A percentile compares a stretch with the other conserved stretches of the same genome.
Evolutionary conservation across 1,139 yeast genomes (phyloP).

Genomic region (Taphrina communis): DNA sequence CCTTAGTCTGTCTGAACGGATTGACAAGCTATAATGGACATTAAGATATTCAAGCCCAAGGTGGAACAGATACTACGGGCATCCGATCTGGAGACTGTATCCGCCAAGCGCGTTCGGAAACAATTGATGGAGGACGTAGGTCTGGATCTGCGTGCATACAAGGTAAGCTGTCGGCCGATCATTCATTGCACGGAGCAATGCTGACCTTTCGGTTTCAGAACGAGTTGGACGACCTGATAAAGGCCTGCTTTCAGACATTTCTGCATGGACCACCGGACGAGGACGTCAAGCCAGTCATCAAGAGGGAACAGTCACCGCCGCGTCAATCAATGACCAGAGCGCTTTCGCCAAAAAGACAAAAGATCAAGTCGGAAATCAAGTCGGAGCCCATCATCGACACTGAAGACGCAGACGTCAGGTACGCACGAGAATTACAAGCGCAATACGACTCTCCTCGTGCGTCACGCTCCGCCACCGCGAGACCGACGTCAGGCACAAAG

Average conservation of each 20-base stretch:
- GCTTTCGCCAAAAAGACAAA: neutral
- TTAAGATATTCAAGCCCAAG: constrained; percentile 29
- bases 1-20: neutral
- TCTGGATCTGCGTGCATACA: constrained; percentile 61
- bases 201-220: constrained; percentile 52
- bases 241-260: constrained; percentile 63
- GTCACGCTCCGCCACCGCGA: constrained; percentile 40
- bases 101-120: constrained; percentile 72
- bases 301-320: constrained; percentile 10
- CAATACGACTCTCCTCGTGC: constrained; percentile 32
- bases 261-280: constrained; percentile 50
- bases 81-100: constrained; percentile 72
- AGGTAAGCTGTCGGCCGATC: constrained; percentile 44
- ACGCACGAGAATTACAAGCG: constrained; percentile 25
- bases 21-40: constrained; percentile 10
- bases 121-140: constrained; percentile 73
- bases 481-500: constrained; percentile 37
- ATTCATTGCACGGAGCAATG: neutral
- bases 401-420: constrained; percentile 47
- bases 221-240: constrained; percentile 65
- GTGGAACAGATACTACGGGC: constrained; percentile 70
- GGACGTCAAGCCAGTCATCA: constrained; percentile 15
- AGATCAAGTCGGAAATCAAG: constrained; percentile 12
- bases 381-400: constrained; percentile 49
- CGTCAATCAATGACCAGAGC: neutral